Percentiles rank a stretch among this genome's conserved stretches.
Evolutionary conservation across 2,329 filamentous ascomycete genomes (phyloP).

Genomic region (Cordyceps militaris): DNA sequence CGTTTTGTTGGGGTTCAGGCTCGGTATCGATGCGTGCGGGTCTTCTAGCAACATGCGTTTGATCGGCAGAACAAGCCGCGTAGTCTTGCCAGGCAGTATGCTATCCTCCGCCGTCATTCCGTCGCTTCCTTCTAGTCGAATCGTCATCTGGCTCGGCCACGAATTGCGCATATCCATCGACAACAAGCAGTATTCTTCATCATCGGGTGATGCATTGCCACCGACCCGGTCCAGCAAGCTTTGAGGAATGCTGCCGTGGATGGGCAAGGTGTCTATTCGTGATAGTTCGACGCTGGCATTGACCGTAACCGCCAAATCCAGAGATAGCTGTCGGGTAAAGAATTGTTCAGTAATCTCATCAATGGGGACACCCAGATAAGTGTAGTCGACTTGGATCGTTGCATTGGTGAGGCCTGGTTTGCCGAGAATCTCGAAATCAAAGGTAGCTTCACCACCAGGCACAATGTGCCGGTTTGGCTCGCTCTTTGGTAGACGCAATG

Average conservation of each 20-base stretch:
- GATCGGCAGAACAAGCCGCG: slow-evolving; percentile 68
- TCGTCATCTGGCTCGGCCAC: slow-evolving; percentile 73
- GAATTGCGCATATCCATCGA: slow-evolving; percentile 81
- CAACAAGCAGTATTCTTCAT: slow-evolving; percentile 66
- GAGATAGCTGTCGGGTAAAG: slow-evolving; percentile 73
- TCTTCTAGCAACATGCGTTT: slow-evolving; percentile 70
- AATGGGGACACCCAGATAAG: slow-evolving; percentile 64
- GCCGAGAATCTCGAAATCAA: slow-evolving; percentile 78
- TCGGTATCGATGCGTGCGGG: slow-evolving; percentile 70
- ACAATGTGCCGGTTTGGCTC: slow-evolving; percentile 53
- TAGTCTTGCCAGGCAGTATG: slow-evolving; percentile 62
- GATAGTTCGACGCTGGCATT: slow-evolving; percentile 83
- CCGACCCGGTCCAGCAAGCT: slow-evolving; percentile 48
- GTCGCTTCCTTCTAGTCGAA: slow-evolving; percentile 52
- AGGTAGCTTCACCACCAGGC: slow-evolving; percentile 60
- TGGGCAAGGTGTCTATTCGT: slow-evolving; percentile 69
- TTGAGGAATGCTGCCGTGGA: slow-evolving; percentile 58
- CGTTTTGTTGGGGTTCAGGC: slow-evolving; percentile 71
- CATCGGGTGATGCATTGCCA: slow-evolving; percentile 29
- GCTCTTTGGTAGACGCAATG: slow-evolving; percentile 50
- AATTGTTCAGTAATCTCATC: slow-evolving; percentile 65
- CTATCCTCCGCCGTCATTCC: slow-evolving; percentile 44
- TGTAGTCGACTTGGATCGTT: slow-evolving; percentile 79
- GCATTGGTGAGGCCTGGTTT: slow-evolving; percentile 78
- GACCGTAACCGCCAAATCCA: slow-evolving; percentile 81